phyloP scores from a whole-genome alignment of 2,329 filamentous ascomycete species.

The Scedosporium dehoogii region DNA sequence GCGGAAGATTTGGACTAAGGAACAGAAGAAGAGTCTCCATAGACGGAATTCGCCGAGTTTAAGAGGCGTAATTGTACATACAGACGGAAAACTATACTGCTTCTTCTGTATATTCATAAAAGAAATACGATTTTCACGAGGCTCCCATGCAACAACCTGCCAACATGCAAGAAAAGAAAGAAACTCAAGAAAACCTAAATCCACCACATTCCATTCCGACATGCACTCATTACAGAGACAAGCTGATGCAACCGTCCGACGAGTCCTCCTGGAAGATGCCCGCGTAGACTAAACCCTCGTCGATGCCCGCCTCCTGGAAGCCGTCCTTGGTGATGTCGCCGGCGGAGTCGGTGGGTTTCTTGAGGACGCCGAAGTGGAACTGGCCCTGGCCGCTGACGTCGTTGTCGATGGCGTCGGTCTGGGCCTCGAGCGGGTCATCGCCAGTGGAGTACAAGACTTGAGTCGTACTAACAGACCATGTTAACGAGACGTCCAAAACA shows the following conservation, averaged over 20 bases:
- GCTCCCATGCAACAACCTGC: not conserved
- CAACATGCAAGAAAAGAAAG: too few relatives aligned
- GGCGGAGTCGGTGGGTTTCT: constrained; percentile 42
- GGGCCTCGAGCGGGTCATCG: constrained; percentile 30
- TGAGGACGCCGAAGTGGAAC: constrained; percentile 51
- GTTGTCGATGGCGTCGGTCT: constrained; percentile 32
- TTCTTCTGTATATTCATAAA: not conserved
- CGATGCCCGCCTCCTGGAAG: constrained; percentile 34
- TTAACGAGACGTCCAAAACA: not conserved
- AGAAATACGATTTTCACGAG: not conserved
- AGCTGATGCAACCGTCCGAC: constrained; percentile 25
- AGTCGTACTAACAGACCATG: constrained; percentile 31
- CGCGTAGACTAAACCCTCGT: constrained; percentile 42
- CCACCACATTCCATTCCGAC: not conserved
- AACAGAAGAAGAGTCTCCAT: not conserved
- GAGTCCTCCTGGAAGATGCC: constrained; percentile 45
- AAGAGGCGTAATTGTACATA: not conserved
- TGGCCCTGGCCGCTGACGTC: constrained; percentile 24
- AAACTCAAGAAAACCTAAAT: not conserved
- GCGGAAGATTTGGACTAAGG: not conserved
- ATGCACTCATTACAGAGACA: constrained; percentile 12
- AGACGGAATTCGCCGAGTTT: not conserved
- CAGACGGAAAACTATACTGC: not conserved
- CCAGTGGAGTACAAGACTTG: constrained; percentile 48
- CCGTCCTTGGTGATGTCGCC: constrained; percentile 36